phyloP scores from a whole-genome alignment of 768 basidiomycete genomes.

The Mycena belliarum region DNA sequence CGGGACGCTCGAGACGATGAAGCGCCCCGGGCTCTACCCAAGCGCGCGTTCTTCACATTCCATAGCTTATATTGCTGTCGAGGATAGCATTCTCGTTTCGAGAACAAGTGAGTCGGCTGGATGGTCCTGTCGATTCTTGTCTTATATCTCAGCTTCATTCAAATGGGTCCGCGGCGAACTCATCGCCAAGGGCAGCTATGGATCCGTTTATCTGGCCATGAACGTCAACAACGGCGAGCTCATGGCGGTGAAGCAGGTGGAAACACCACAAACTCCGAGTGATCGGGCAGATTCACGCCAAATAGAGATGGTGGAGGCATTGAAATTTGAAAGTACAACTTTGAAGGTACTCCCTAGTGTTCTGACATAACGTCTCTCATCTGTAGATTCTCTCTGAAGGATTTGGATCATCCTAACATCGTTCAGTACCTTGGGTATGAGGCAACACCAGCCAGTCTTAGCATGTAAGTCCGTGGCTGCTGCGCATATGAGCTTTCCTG shows the following conservation, averaged over 20 bases:
- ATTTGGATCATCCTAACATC: constrained; percentile 88
- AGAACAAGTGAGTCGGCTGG: background rate
- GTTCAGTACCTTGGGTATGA: constrained; percentile 92
- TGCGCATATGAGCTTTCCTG: too few species aligned
- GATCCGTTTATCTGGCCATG: constrained; percentile 86
- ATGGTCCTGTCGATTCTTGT: background rate
- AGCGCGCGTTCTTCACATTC: background rate
- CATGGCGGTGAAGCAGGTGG: constrained; percentile 96
- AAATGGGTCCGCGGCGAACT: constrained; percentile 93
- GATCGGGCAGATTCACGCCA: constrained; percentile 70
- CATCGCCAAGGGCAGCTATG: constrained; percentile 93
- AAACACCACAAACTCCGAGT: constrained; percentile 72
- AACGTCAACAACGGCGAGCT: constrained; percentile 91
- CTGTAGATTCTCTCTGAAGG: constrained; percentile 47
- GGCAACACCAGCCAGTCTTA: constrained; percentile 69
- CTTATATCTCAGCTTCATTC: constrained; percentile 43
- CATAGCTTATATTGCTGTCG: background rate
- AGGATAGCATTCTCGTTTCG: background rate
- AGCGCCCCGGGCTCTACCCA: background rate
- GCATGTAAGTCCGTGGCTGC: too few species aligned
- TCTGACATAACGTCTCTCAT: background rate
- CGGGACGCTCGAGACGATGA: background rate
- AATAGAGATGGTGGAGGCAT: constrained; percentile 69
- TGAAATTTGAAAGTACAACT: constrained; percentile 85
- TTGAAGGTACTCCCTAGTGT: constrained; percentile 1